A percentile compares a stretch with the other conserved stretches of the same genome.
phyloP scores from a whole-genome alignment of 2,329 filamentous ascomycete genomes.

The Nothomitra cinnamomea region DNA sequence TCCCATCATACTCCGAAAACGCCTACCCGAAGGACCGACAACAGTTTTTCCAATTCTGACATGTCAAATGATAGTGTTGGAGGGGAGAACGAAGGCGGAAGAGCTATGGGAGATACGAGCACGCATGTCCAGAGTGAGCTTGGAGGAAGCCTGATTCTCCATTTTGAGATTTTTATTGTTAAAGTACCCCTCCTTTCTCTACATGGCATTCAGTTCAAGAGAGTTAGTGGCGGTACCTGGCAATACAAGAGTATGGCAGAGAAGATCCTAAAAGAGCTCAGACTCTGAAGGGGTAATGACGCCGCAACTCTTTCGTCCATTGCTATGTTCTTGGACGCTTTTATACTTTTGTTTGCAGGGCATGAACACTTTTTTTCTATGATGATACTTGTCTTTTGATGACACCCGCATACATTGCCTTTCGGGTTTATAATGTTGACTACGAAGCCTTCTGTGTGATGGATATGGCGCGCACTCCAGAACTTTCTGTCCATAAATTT shows the following conservation, averaged over 20 bases:
- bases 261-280: slow-evolving; percentile 75
- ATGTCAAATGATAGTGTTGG: slow-evolving; percentile 60
- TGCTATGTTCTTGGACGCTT: not conserved
- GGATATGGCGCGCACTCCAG: no score
- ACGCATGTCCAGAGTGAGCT: slow-evolving; percentile 85
- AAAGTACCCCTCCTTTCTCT: slow-evolving; percentile 87
- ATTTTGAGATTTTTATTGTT: slow-evolving; percentile 94
- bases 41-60: slow-evolving; percentile 75
- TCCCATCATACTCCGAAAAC: slow-evolving; percentile 32
- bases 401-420: no score
- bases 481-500: no score
- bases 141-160: slow-evolving; percentile 64
- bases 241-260: slow-evolving; percentile 98
- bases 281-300: slow-evolving; percentile 37
- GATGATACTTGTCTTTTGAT: no score
- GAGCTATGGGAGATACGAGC: slow-evolving; percentile 68
- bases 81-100: slow-evolving; percentile 30
- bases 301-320: not conserved
- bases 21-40: slow-evolving; percentile 34
- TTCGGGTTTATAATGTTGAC: no score
- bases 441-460: no score
- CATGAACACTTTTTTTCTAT: not conserved
- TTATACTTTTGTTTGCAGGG: not conserved
- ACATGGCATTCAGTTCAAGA: slow-evolving; percentile 97
- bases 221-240: slow-evolving; percentile 88